These are phyloP conservation scores for Cyberlindnera petersonii DNA, from an alignment of 805 yeast genomes.

Conservation along the genomic window DNA sequence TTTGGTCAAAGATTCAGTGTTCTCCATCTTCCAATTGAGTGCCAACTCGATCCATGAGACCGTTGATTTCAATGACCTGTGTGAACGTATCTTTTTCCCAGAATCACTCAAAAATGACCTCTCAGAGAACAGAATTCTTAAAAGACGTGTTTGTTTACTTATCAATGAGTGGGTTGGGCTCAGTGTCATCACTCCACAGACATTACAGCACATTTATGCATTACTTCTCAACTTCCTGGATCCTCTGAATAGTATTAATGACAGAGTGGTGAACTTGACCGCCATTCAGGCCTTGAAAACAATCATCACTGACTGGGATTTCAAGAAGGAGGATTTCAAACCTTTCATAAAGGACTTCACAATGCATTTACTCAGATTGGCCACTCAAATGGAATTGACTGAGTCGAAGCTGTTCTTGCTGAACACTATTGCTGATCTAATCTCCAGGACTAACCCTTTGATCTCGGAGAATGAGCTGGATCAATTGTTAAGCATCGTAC, in stretches of 20 bases:
- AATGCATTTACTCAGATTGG: conserved; percentile 42
- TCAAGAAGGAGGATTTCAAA: conserved; percentile 60
- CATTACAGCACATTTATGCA: conserved; percentile 55
- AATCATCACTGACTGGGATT: conserved; percentile 84
- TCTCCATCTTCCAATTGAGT: conserved; percentile 80
- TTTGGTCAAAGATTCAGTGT: conserved; percentile 70
- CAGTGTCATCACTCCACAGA: conserved; percentile 51
- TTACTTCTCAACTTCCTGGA: conserved; percentile 50
- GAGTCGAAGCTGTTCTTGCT: conserved; percentile 77
- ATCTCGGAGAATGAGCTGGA: conserved; percentile 48
- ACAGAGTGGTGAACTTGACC: conserved; percentile 76
- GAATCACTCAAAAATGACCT: conserved; percentile 40
- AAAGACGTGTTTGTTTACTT: conserved; percentile 73
- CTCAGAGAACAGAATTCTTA: conserved; percentile 58
- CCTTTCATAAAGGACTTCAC: conserved; percentile 59
- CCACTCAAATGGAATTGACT: conserved; percentile 50
- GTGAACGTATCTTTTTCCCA: conserved; percentile 63
- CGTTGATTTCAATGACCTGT: conserved; percentile 65
- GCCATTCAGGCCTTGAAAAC: conserved; percentile 66
- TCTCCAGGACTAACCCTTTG: conserved; percentile 63
- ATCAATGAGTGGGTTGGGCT: conserved; percentile 78
- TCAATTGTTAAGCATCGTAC: conserved; percentile 55
- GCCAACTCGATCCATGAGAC: conserved; percentile 58
- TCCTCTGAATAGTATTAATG: conserved; percentile 47
- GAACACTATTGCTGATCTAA: conserved; percentile 59